A percentile compares a stretch with the other conserved stretches of the same genome.
Evolutionary conservation across 306 rosid genomes (phyloP).

Genomic region (Gillenia trifoliata): DNA sequence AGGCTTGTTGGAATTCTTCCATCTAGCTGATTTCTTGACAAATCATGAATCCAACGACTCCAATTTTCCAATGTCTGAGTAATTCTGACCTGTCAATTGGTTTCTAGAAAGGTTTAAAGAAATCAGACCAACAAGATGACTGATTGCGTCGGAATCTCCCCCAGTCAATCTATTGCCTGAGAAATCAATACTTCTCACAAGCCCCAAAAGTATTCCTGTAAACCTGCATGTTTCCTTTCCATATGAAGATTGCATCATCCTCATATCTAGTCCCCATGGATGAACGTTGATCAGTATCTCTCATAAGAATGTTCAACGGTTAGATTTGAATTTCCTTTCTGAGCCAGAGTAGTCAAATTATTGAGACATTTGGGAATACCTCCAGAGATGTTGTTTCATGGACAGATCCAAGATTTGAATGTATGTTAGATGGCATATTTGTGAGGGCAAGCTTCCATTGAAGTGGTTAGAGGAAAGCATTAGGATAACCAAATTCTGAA

Average conservation of each 20-base stretch:
- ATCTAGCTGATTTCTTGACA: background rate
- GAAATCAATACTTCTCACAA: conserved; percentile 9
- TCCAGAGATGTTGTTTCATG: background rate
- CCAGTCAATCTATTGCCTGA: conserved; percentile 21
- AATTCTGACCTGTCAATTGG: background rate
- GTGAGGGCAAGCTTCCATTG: background rate
- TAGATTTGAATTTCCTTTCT: background rate
- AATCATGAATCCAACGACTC: background rate
- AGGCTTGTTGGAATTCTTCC: background rate
- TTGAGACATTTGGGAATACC: background rate
- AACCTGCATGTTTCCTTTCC: background rate
- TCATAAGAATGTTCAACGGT: rapidly evolving
- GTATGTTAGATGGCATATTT: background rate
- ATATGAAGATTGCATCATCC: background rate
- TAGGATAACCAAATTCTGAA: background rate
- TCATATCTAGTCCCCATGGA: background rate
- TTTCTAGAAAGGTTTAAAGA: conserved; percentile 18
- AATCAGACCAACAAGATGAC: conserved; percentile 5
- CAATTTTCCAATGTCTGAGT: background rate
- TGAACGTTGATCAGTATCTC: background rate
- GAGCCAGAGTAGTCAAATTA: background rate
- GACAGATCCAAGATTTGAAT: conserved; percentile 17
- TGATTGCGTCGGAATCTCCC: conserved; percentile 7
- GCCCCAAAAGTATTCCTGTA: background rate
- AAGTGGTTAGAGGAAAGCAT: conserved; percentile 1